Conservation (phyloP, 1,139 yeast genomes). For the Arxiozyma heterogenica region DNA sequence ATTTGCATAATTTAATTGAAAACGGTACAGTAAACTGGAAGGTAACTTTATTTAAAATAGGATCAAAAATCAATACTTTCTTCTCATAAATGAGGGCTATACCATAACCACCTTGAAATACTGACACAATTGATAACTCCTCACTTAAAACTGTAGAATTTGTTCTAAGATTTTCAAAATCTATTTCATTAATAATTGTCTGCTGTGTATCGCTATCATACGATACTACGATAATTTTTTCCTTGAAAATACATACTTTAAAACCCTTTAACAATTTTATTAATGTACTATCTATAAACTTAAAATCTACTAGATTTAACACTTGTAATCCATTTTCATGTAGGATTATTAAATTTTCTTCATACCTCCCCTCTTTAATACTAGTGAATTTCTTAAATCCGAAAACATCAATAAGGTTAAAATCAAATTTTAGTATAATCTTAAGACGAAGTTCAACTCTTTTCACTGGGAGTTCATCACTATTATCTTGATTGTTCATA, state of each 20-base stretch:
- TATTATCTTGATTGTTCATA: slow-evolving; percentile 11
- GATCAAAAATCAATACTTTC: slow-evolving; percentile 16
- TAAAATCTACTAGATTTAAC: slow-evolving; percentile 31
- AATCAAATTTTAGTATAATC: slow-evolving; percentile 39
- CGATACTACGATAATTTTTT: slow-evolving; percentile 23
- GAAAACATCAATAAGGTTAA: slow-evolving; percentile 33
- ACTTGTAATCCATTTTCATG: slow-evolving; percentile 37
- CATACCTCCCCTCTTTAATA: slow-evolving; percentile 15
- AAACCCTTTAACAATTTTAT: slow-evolving; percentile 21
- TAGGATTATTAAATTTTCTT: slow-evolving; percentile 30
- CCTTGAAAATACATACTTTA: slow-evolving; percentile 27
- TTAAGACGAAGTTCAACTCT: slow-evolving; percentile 35
- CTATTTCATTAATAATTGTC: slow-evolving; percentile 12
- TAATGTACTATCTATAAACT: slow-evolving; percentile 20
- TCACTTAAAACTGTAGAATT: slow-evolving; percentile 8
- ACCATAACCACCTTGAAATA: slow-evolving; percentile 10
- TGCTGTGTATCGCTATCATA: slow-evolving; percentile 8
- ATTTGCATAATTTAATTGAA: slow-evolving; percentile 15
- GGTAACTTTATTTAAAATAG: slow-evolving; percentile 8
- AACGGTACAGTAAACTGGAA: slow-evolving; percentile 10
- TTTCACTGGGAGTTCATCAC: slow-evolving; percentile 26
- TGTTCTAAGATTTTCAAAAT: slow-evolving; percentile 12
- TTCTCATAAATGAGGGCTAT: slow-evolving; percentile 14
- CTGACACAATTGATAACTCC: slow-evolving; percentile 8
- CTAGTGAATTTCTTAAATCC: slow-evolving; percentile 24